phyloP scores from a whole-genome alignment of 805 yeast species.

The Ogataea salicorniae region DNA sequence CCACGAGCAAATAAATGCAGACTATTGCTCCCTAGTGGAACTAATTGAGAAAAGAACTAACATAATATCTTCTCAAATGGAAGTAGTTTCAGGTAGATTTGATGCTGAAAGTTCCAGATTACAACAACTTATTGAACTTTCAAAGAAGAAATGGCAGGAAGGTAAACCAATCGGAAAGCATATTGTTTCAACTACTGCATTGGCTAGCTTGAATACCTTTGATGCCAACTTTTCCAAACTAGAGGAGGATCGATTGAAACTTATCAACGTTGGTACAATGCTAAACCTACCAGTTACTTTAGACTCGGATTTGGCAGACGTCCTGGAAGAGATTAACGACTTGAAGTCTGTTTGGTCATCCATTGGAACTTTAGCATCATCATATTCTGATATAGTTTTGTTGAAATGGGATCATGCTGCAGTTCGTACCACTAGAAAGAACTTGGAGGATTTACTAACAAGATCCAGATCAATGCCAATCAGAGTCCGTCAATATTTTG shows the following conservation, averaged over 20 bases:
- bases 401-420: conserved; percentile 46
- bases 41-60: conserved; percentile 30
- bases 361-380: conserved; percentile 45
- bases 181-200: conserved; percentile 39
- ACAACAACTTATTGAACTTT: conserved; percentile 25
- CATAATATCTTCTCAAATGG: conserved; percentile 30
- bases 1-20: conserved; percentile 57
- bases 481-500: conserved; percentile 59
- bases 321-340: conserved; percentile 48
- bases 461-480: conserved; percentile 49
- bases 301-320: conserved; percentile 25
- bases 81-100: conserved; percentile 37
- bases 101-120: conserved; percentile 38
- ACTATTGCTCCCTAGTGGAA: conserved; percentile 37
- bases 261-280: conserved; percentile 31
- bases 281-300: conserved; percentile 31
- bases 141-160: conserved; percentile 43
- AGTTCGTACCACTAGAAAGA: conserved; percentile 39
- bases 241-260: conserved; percentile 10
- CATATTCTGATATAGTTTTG: conserved; percentile 37
- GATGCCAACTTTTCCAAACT: conserved; percentile 13
- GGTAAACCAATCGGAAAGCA: conserved; percentile 43
- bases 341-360: conserved; percentile 61
- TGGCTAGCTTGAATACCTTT: conserved; percentile 31
- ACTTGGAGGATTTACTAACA: conserved; percentile 46